Base-by-base conservation (phyloP, 768 basidiomycete genomes). In the Suillus paluster region DNA sequence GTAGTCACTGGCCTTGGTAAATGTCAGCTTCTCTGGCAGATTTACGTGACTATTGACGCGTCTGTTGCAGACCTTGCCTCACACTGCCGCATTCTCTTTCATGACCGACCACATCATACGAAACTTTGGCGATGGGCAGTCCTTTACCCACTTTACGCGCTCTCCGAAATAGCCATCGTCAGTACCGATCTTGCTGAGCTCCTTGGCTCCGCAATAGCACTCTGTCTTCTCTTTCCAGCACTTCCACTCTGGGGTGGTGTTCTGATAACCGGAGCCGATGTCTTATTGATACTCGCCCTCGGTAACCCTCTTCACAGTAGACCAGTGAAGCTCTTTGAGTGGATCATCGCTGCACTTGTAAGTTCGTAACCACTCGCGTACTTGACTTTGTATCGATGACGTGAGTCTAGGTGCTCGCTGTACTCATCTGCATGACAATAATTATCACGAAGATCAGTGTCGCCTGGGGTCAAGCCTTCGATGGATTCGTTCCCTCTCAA, bases 101-200 rank as follows among this genome's bases (percentile, higher is more conserved):
- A 91, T 68, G 84, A 88, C 67, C 82, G 88, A 25, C 86, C 86
- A 12, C 84, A 81, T 62, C 79, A 89, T 69, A 84, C 80, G 36
- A 73, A 78, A 17, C 70, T 87, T 39, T 86, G 80, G 68, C 81
- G 90, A 65, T 86, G 84, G 82, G 75, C 81, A 5, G 79, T 81
- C 5, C 78, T 89, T 14, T 91, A 90, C 68, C 88, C 90, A 1
- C 80, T 91, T 23, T 91, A 90, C 63, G 62, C 75, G 36, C 71
- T 90, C 21, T 74, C 89, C 0, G 91, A 94, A 70, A 72, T 90
- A 7, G 90, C 89, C 57, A 88, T 94, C 68, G 83, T 92, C 25
- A 84, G 86, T 12, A 93, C 91, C 6, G 92, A 93, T 71, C 79
- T 95, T 39, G 90, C 92, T 10, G 93, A 95, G 72, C 79, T 95